Base-by-base conservation (phyloP, 2,329 filamentous ascomycete species). In the Aspergillus luchuensis region DNA sequence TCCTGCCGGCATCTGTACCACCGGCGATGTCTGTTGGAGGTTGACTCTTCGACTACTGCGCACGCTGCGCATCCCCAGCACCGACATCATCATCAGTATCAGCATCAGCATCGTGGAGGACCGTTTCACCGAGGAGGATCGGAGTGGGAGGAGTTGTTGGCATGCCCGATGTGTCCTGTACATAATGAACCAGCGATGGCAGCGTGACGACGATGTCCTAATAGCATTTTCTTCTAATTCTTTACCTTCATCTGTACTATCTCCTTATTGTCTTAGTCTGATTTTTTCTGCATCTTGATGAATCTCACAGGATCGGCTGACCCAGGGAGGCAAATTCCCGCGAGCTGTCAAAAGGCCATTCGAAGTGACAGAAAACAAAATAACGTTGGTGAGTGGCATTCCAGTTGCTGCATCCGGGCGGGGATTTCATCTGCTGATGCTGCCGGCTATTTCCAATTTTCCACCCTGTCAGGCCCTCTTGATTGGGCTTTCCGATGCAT, bases 1-100 rank as follows among this genome's bases (percentile, higher is more conserved):
- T 76, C 79, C 8, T 82, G 80, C 68, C 75, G 80, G 56, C 80
- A 82, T 70, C 61, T 81, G 52, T 82, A 80, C 67, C 80, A 82
- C 67, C 77, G 75, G 23, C 72, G 71, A 39, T 82, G 80, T 69
- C 66, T 82, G 56, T 58, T 76, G 61, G 71, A 75, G 30, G 61
- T 71, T 56, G 63, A 56, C 36, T 61, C 61, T 45, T 60, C 61
- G 41, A 54, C 58, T 8, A 6, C 45, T 7, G 49, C 58, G 41
- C 50, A 47, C 13, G 10, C 19, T 7, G 8, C 10, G 41, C 66
- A 59, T 49, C 68, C 65, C 57, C 41, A 23, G 49, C 21, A 49
- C 23, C 13, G 21, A 13, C 19, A 41, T n/a, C 15, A 33, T 23
- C 17, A 53, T 53, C 33, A 33, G 6, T 8, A 19, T 17, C 28